A percentile compares a stretch with the other conserved stretches of the same genome.
phyloP scores from a whole-genome alignment of 169 alveolate genomes.

The Cryptosporidium felis region DNA sequence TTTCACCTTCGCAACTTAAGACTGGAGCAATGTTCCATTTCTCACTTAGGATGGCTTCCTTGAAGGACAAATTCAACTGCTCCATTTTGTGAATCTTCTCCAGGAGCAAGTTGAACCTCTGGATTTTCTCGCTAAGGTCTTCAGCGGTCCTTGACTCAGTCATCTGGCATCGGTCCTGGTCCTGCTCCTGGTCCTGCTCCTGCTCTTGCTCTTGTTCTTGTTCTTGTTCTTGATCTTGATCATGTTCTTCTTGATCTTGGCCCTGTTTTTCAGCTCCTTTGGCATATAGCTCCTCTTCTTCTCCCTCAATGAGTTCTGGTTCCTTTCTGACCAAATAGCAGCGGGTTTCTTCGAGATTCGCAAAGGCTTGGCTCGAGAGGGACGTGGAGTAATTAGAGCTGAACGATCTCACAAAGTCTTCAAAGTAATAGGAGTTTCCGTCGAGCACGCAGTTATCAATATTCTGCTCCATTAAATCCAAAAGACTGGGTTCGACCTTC shows the following conservation, averaged over 20 bases:
- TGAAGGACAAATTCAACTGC: constrained; percentile 23
- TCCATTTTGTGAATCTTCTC: constrained; percentile 47
- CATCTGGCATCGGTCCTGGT: background rate
- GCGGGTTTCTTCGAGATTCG: background rate
- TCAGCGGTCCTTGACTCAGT: background rate
- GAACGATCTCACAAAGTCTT: constrained; percentile 18
- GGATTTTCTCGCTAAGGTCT: constrained; percentile 15
- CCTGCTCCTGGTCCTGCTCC: background rate
- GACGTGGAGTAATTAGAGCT: background rate
- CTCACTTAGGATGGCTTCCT: constrained; percentile 38
- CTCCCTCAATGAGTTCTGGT: background rate
- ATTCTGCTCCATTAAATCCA: constrained; percentile 20
- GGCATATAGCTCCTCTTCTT: background rate
- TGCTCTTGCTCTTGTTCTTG: background rate
- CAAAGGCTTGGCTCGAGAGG: background rate
- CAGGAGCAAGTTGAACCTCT: constrained; percentile 22
- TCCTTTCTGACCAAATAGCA: background rate
- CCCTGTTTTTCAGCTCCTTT: background rate
- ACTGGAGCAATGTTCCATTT: background rate
- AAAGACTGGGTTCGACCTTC: background rate
- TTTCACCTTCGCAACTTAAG: background rate
- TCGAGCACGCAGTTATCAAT: constrained; percentile 42
- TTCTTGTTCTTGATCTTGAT: background rate
- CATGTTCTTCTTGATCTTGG: background rate
- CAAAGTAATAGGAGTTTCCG: constrained; percentile 41